phyloP scores from a whole-genome alignment of 371 early-diverging fungal genomes.

The Circinella minor region DNA sequence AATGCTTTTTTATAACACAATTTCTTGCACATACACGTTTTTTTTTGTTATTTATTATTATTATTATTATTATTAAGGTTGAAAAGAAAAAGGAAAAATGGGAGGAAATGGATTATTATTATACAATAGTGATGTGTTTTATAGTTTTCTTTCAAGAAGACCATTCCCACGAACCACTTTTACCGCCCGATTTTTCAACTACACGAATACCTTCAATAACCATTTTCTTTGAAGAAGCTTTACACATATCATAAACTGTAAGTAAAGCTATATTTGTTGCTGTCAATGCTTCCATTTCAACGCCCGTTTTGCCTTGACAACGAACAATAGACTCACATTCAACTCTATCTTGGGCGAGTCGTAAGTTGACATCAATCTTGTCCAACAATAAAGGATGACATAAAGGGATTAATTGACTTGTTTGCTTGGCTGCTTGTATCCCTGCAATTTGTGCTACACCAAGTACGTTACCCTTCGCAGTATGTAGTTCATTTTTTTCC shows the following conservation, averaged over 20 bases:
- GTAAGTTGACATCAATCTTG: slow-evolving; percentile 69
- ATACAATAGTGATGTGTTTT: too few relatives aligned
- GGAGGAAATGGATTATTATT: not conserved
- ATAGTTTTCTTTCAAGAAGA: too few relatives aligned
- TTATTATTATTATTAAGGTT: not conserved
- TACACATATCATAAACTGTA: slow-evolving; percentile 88
- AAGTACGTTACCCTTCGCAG: slow-evolving; percentile 85
- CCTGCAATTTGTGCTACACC: slow-evolving; percentile 91
- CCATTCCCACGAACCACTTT: slow-evolving; percentile 62
- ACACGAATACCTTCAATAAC: slow-evolving; percentile 67
- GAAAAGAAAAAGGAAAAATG: not conserved
- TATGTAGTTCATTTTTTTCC: slow-evolving; percentile 47
- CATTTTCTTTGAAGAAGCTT: slow-evolving; percentile 60
- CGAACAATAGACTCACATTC: slow-evolving; percentile 66
- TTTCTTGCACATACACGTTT: too few relatives aligned
- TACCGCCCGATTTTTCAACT: slow-evolving; percentile 81
- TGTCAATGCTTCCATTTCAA: slow-evolving; percentile 92
- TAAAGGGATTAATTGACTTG: slow-evolving; percentile 83
- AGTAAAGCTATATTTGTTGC: slow-evolving; percentile 80
- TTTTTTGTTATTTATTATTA: too few relatives aligned
- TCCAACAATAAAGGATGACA: slow-evolving; percentile 88
- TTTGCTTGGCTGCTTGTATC: slow-evolving; percentile 90
- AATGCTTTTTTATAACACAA: not conserved
- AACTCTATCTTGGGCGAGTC: slow-evolving; percentile 52
- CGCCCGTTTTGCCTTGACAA: slow-evolving; percentile 88